These are phyloP conservation scores for Scheffersomyces ergatensis DNA, from an alignment of 805 yeast genomes.

Conservation along the genomic window DNA sequence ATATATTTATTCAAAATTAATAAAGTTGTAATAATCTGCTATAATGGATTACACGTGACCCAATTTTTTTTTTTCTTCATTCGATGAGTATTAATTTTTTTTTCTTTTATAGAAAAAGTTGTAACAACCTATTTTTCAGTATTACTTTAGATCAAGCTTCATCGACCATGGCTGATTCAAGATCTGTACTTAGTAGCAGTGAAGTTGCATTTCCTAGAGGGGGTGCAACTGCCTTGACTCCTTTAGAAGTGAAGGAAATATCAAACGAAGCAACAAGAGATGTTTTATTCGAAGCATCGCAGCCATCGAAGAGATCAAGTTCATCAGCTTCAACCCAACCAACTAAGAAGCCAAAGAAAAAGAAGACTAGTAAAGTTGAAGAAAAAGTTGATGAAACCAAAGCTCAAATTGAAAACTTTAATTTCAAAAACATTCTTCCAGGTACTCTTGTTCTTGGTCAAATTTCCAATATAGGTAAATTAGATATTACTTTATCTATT, in stretches of 20 bases:
- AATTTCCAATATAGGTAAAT: constrained; percentile 54
- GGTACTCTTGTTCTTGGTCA: constrained; percentile 82
- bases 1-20: background rate
- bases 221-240: constrained; percentile 81
- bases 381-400: constrained; percentile 27
- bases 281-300: constrained; percentile 66
- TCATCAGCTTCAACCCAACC: constrained; percentile 24
- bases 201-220: constrained; percentile 91
- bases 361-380: constrained; percentile 16
- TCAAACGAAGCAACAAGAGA: constrained; percentile 91
- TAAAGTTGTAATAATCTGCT: background rate
- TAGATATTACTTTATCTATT: constrained; percentile 67
- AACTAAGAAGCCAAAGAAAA: constrained; percentile 20
- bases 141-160: background rate
- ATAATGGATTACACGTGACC: background rate
- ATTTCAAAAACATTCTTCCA: constrained; percentile 59
- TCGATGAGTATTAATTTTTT: constrained; percentile 3
- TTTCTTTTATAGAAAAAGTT: constrained; percentile 1
- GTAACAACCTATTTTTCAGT: background rate
- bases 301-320: constrained; percentile 24
- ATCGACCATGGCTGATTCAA: constrained; percentile 11
- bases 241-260: constrained; percentile 88
- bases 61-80: background rate
- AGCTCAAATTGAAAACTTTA: constrained; percentile 60
- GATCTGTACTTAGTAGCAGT: constrained; percentile 33